phyloP scores from a whole-genome alignment of 192 early-diverging fungal species.

The Haplosporangium gracile region DNA sequence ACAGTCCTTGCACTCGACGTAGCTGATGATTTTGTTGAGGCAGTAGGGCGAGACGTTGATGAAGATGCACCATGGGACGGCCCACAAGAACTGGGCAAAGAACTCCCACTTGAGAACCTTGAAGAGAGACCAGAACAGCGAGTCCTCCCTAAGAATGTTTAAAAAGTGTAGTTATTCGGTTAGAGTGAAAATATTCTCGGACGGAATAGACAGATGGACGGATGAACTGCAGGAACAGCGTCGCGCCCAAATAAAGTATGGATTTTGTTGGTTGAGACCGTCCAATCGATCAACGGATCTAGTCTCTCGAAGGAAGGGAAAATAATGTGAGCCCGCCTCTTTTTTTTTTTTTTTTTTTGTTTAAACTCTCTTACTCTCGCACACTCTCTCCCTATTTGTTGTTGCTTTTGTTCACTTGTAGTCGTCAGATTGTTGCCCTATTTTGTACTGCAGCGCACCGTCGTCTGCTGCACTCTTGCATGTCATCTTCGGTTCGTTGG shows the following conservation, averaged over 20 bases:
- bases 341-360: background rate
- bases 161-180: no score
- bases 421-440: background rate
- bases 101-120: conserved; percentile 40
- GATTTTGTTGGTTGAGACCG: background rate
- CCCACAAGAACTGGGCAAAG: conserved; percentile 49
- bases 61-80: conserved; percentile 39
- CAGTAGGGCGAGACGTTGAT: conserved; percentile 50
- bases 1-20: conserved; percentile 48
- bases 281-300: conserved; percentile 3
- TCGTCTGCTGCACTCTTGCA: background rate
- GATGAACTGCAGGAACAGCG: conserved; percentile 8
- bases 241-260: conserved; percentile 12
- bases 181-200: background rate
- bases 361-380: background rate
- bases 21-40: conserved; percentile 56
- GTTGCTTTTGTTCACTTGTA: background rate
- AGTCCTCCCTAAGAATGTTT: conserved; percentile 17
- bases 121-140: conserved; percentile 35
- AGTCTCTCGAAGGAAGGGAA: background rate
- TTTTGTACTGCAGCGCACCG: background rate
- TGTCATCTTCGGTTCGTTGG: background rate
- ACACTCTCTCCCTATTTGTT: background rate
- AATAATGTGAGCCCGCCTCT: background rate
- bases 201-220: background rate